Evolutionary conservation across 2,329 filamentous ascomycete species (phyloP).

Genomic region (Cladosporium sp.): DNA sequence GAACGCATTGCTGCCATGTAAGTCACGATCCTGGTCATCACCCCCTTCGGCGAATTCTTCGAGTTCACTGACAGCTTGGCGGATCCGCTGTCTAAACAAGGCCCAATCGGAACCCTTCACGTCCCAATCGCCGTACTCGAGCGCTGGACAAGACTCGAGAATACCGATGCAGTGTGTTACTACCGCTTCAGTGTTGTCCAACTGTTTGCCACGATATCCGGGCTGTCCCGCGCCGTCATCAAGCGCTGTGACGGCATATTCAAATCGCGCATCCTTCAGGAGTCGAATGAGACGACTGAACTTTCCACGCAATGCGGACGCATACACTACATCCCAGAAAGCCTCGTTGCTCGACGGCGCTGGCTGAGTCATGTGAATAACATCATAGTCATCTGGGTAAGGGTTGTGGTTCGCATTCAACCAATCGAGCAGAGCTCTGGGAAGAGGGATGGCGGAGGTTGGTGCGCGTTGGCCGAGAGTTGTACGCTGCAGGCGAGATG

Average conservation of each 20-base stretch:
- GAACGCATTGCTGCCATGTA: slow-evolving; percentile 29
- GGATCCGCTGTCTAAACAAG: slow-evolving; percentile 72
- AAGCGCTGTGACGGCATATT: slow-evolving; percentile 61
- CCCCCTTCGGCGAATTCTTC: slow-evolving; percentile 72
- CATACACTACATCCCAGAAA: slow-evolving; percentile 84
- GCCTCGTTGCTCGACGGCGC: slow-evolving; percentile 71
- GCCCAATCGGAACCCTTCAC: slow-evolving; percentile 77
- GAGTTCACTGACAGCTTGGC: slow-evolving; percentile 65
- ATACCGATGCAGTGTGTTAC: slow-evolving; percentile 64
- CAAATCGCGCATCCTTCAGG: slow-evolving; percentile 73
- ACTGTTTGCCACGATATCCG: slow-evolving; percentile 69
- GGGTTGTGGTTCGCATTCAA: slow-evolving; percentile 70
- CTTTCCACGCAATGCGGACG: slow-evolving; percentile 69
- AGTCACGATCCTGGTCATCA: slow-evolving; percentile 46
- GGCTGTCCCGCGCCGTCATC: slow-evolving; percentile 57
- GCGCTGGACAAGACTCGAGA: slow-evolving; percentile 68
- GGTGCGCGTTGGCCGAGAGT: slow-evolving; percentile 6
- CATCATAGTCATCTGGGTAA: slow-evolving; percentile 62
- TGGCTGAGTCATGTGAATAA: slow-evolving; percentile 61
- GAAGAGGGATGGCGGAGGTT: slow-evolving; percentile 49
- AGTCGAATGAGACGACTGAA: slow-evolving; percentile 63
- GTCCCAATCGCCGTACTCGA: slow-evolving; percentile 70
- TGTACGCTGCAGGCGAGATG: not conserved
- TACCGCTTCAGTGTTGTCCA: slow-evolving; percentile 74
- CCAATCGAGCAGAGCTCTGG: slow-evolving; percentile 80